Conservation (phyloP, 1,284 basidiomycete species). For the Thecaphora thlaspeos region DNA sequence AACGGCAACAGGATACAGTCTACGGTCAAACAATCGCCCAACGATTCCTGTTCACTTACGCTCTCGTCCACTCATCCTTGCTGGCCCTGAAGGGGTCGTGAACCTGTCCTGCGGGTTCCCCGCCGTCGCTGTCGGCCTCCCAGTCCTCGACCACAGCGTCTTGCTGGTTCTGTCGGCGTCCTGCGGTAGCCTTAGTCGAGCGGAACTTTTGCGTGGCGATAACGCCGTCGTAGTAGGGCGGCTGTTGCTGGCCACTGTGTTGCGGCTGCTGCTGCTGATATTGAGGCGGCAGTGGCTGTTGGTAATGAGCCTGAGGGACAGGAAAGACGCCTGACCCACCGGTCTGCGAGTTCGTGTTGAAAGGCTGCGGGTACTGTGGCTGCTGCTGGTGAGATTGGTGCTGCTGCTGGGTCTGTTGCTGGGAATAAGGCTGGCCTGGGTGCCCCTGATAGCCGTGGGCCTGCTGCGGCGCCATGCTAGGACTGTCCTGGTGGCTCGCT, state of each 20-base stretch:
- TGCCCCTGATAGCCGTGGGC: too few relatives aligned
- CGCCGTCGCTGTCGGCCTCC: constrained; percentile 22
- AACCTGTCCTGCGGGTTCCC: not conserved
- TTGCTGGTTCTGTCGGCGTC: constrained; percentile 11
- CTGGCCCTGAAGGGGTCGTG: constrained; percentile 19
- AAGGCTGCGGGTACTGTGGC: too few relatives aligned
- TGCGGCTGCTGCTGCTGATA: not conserved
- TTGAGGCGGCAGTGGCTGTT: not conserved
- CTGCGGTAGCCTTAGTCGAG: constrained; percentile 7
- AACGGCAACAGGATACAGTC: too few relatives aligned
- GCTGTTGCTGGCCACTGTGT: not conserved
- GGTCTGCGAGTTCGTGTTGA: too few relatives aligned
- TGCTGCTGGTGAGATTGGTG: too few relatives aligned
- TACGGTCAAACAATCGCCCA: too few relatives aligned
- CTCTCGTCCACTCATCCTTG: constrained; percentile 26
- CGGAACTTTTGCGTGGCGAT: constrained; percentile 28
- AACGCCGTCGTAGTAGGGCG: constrained; percentile 4
- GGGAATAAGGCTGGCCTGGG: too few relatives aligned
- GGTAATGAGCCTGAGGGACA: not conserved
- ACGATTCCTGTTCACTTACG: constrained; percentile 13
- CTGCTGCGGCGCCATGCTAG: too few relatives aligned
- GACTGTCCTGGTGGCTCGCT: too few relatives aligned
- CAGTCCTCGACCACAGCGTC: constrained; percentile 25
- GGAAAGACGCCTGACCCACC: not conserved
- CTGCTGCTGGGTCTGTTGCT: too few relatives aligned